These are phyloP conservation scores for Plasmopara viticola DNA, from an alignment of 352 stramenopile genomes.

Conservation along the genomic window DNA sequence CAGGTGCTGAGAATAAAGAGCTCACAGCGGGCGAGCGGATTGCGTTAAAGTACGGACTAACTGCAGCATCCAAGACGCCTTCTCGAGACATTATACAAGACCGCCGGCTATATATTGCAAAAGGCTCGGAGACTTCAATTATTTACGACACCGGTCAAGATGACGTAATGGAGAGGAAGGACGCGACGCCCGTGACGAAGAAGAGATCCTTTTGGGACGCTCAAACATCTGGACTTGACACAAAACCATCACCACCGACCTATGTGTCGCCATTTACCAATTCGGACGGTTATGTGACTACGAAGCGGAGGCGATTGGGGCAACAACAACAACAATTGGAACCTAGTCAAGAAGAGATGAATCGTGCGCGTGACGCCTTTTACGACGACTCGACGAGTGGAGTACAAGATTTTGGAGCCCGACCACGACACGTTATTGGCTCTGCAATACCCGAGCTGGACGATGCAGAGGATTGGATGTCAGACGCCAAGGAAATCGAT, in stretches of 20 bases:
- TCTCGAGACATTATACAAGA: conserved; percentile 6
- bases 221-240: conserved; percentile 10
- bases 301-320: conserved; percentile 12
- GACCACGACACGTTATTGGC: conserved; percentile 37
- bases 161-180: conserved; percentile 3
- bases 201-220: conserved; percentile 29
- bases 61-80: conserved; percentile 11
- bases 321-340: conserved; percentile 9
- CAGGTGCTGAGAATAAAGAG: conserved; percentile 5
- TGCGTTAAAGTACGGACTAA: conserved; percentile 55
- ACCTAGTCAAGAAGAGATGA: conserved; percentile 21
- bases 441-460: conserved; percentile 26
- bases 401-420: conserved; percentile 12
- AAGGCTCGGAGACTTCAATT: background rate
- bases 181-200: conserved; percentile 8
- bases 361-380: conserved; percentile 21
- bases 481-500: conserved; percentile 41
- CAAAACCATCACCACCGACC: conserved; percentile 2
- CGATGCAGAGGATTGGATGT: conserved; percentile 55
- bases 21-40: conserved; percentile 47
- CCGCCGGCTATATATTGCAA: background rate
- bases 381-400: conserved; percentile 32
- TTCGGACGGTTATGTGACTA: conserved; percentile 23
- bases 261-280: conserved; percentile 62
- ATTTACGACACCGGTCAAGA: conserved; percentile 2